These are phyloP conservation scores for Exophiala bonariae DNA, from an alignment of 2,329 filamentous ascomycete genomes.

Conservation along the genomic window DNA sequence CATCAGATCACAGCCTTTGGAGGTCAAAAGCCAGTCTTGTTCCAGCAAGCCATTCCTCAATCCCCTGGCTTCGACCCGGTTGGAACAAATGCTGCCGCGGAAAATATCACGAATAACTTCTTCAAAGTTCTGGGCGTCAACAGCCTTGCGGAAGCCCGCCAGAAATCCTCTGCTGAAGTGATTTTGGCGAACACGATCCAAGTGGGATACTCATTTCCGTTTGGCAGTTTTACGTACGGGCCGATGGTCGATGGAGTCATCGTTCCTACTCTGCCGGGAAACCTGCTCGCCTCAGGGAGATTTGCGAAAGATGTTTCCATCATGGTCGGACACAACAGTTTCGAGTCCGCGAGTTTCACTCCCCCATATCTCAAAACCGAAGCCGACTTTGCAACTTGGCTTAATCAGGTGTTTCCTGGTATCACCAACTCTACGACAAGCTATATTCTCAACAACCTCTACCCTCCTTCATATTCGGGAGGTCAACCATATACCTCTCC, in stretches of 20 bases:
- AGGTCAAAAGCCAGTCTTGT: slow-evolving; percentile 34
- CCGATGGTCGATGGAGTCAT: slow-evolving; percentile 52
- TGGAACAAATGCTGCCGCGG: slow-evolving; percentile 36
- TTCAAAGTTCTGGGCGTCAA: slow-evolving; percentile 43
- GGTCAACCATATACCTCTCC: slow-evolving; percentile 37
- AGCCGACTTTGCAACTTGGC: slow-evolving; percentile 19
- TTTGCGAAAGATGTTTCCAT: slow-evolving; percentile 47
- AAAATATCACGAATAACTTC: slow-evolving; percentile 41
- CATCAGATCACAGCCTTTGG: slow-evolving; percentile 58
- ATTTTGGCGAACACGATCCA: slow-evolving; percentile 47
- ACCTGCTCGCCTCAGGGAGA: slow-evolving; percentile 40
- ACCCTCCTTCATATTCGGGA: slow-evolving; percentile 41
- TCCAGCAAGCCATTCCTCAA: slow-evolving; percentile 45
- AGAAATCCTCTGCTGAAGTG: slow-evolving; percentile 40
- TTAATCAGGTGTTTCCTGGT: slow-evolving; percentile 27
- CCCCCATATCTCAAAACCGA: slow-evolving; percentile 33
- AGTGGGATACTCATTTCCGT: slow-evolving; percentile 33
- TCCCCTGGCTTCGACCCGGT: slow-evolving; percentile 42
- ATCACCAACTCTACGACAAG: slow-evolving; percentile 34
- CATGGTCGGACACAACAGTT: slow-evolving; percentile 46
- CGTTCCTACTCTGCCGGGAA: slow-evolving; percentile 47
- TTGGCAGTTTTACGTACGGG: slow-evolving; percentile 45
- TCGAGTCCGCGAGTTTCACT: slow-evolving; percentile 45
- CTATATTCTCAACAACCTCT: slow-evolving; percentile 49
- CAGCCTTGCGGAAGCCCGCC: slow-evolving; percentile 45